Base-by-base conservation (phyloP, 2,329 filamentous ascomycete species). In the Plenodomus tracheiphilus region DNA sequence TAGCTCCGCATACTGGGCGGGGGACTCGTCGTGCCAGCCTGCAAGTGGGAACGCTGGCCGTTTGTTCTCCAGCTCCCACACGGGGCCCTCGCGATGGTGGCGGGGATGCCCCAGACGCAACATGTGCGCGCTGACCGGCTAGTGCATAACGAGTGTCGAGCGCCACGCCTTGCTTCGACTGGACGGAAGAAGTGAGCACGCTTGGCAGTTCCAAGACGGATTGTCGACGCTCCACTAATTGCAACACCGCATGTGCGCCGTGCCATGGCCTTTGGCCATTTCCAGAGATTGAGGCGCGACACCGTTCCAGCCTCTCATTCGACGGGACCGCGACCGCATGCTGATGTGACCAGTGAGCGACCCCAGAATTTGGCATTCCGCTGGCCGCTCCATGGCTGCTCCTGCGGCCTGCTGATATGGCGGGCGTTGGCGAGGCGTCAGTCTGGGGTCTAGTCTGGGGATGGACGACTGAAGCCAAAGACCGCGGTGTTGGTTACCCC, bases 201-300 rank as follows among this genome's bases (percentile, higher is more conserved):
- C 61, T 63, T 61, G 60, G 61, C 59, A 32, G 17, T 46, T 41
- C 54, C 56, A 58, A 59, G 56, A 59, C 56, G 56, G 51, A 49
- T 22, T 39, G 44, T 47, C 18, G 51, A 36, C 38, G 38, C 36
- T 50, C 57, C 57, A 60, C 57, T 46, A 60, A 57, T 60, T 45
- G 36, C 42, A 44, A 35, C 36, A 34, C 19, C 16, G 16, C 28
- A 15, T 36, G 28, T 43, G 34, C 41, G 51, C 54, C 47, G 28
- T 25, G 56, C 51, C 49, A 53, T 52, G 42, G 20, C 21, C n/a
- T 16, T 10, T 34, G n/a, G 44, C 16, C 39, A 30, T 39, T 38
- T 51, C 51, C 37, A 44, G 46, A 45, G 46, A 40, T 32, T 18
- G 22, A 42, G 41, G 44, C 47, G 38, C 37, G 22, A 34, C 11